These are phyloP conservation scores for Zygotorulaspora florentina DNA, from an alignment of 805 yeast species.

Conservation along the genomic window DNA sequence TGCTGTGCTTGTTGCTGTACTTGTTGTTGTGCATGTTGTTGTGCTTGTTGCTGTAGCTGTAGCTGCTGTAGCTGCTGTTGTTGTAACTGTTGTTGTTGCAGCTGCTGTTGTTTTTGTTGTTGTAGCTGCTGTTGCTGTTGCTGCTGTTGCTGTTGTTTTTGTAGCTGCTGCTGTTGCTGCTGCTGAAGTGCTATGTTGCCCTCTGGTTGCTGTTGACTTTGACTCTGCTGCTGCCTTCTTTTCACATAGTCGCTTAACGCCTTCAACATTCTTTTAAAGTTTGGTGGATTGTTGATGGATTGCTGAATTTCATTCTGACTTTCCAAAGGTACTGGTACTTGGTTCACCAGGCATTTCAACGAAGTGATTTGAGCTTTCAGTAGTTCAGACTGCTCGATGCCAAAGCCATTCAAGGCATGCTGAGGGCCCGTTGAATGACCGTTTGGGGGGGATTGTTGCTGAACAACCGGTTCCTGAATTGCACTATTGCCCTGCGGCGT, in stretches of 20 bases:
- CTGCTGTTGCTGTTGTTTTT: constrained; percentile 2
- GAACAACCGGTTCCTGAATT: constrained; percentile 5
- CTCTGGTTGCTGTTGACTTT: constrained; percentile 1
- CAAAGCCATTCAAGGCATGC: constrained; percentile 20
- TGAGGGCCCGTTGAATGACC: constrained; percentile 4
- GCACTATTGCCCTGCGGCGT: neutral
- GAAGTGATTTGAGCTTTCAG: constrained; percentile 36
- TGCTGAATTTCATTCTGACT: constrained; percentile 28
- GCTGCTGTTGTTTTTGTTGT: neutral
- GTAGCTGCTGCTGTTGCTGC: neutral
- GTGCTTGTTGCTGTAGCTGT: constrained; percentile 3
- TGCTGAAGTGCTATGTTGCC: constrained; percentile 2
- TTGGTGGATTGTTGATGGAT: constrained; percentile 33
- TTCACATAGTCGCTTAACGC: constrained; percentile 31
- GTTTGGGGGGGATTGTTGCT: constrained; percentile 10
- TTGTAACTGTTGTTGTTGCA: neutral
- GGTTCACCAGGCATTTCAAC: constrained; percentile 30
- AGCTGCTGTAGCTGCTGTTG: neutral
- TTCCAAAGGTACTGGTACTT: constrained; percentile 30
- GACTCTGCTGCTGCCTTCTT: constrained; percentile 12
- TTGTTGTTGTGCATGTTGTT: constrained; percentile 5
- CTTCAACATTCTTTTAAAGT: constrained; percentile 31
- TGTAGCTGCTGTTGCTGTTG: constrained; percentile 4
- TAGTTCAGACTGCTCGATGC: constrained; percentile 30
- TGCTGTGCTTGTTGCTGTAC: neutral